phyloP scores from a whole-genome alignment of 352 stramenopile genomes.

The Phytopythium litorale region DNA sequence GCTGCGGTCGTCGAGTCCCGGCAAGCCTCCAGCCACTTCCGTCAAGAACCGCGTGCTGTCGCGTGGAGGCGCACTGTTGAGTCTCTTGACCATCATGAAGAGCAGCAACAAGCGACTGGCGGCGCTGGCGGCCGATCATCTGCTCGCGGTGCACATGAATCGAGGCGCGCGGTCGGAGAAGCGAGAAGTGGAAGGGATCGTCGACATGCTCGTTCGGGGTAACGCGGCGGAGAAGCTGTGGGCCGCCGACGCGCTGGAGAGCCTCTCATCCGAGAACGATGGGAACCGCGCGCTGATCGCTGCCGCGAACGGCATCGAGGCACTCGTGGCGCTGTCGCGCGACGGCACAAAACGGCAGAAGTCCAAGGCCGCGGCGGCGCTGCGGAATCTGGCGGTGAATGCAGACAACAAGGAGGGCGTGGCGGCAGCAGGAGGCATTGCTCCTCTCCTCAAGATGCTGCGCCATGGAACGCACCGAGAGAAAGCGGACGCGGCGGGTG shows the following conservation, averaged over 20 bases:
- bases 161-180: neutral
- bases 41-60: slow-evolving; percentile 1
- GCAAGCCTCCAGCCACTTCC: neutral
- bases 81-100: neutral
- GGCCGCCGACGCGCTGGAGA: neutral
- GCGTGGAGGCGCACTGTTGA: neutral
- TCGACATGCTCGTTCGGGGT: neutral
- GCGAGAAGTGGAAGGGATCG: neutral
- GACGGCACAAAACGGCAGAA: neutral
- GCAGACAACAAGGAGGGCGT: neutral
- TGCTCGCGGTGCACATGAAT: neutral
- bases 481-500: neutral
- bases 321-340: neutral
- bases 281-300: neutral
- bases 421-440: neutral
- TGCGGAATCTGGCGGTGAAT: neutral
- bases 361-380: neutral
- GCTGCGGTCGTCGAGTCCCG: neutral
- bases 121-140: neutral
- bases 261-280: neutral
- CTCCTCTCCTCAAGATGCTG: neutral
- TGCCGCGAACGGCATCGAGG: neutral
- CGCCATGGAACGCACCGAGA: neutral
- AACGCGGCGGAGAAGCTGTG: neutral
- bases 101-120: neutral